Conservation (phyloP, 768 basidiomycete genomes). For the Asterophora lycoperdoides region DNA sequence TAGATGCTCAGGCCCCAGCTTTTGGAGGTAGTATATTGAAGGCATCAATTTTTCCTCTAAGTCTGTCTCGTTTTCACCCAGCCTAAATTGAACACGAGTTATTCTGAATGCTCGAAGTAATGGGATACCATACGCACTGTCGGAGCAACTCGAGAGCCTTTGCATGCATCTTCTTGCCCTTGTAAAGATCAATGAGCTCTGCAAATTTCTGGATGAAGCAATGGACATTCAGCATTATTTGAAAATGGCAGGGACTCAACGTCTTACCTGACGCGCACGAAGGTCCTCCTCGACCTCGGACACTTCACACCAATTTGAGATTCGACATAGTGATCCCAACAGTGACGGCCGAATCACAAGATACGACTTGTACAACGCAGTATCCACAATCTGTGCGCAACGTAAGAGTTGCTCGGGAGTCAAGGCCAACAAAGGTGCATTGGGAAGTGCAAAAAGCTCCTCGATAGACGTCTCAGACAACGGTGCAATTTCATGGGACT, state of each 20-base stretch:
- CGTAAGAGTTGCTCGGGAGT: conserved; percentile 82
- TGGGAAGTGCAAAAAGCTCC: conserved; percentile 77
- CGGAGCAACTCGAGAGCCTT: conserved; percentile 82
- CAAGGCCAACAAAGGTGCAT: conserved; percentile 63
- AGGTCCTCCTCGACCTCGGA: conserved; percentile 88
- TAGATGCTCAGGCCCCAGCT: conserved; percentile 79
- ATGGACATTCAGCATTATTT: conserved; percentile 1
- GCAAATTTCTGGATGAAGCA: conserved; percentile 66
- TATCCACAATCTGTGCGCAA: conserved; percentile 92
- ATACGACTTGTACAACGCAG: conserved; percentile 92
- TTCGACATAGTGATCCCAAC: conserved; percentile 80
- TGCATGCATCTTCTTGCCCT: conserved; percentile 92
- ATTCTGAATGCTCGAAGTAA: not conserved
- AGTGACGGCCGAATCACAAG: conserved; percentile 76
- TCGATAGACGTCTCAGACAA: conserved; percentile 70
- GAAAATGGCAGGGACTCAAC: conserved; percentile 14
- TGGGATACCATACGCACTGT: conserved; percentile 51
- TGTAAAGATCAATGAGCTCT: conserved; percentile 87
- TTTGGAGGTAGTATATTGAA: conserved; percentile 86
- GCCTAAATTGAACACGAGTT: conserved; percentile 38
- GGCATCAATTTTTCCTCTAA: conserved; percentile 75
- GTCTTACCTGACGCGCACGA: conserved; percentile 63
- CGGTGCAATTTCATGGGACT: conserved; percentile 62
- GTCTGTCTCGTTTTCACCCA: conserved; percentile 76
- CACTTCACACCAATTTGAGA: conserved; percentile 97